Evolutionary conservation across 228 moss, liverwort and hornwort species (phyloP).

Genomic region (Sphagnum fallax): DNA sequence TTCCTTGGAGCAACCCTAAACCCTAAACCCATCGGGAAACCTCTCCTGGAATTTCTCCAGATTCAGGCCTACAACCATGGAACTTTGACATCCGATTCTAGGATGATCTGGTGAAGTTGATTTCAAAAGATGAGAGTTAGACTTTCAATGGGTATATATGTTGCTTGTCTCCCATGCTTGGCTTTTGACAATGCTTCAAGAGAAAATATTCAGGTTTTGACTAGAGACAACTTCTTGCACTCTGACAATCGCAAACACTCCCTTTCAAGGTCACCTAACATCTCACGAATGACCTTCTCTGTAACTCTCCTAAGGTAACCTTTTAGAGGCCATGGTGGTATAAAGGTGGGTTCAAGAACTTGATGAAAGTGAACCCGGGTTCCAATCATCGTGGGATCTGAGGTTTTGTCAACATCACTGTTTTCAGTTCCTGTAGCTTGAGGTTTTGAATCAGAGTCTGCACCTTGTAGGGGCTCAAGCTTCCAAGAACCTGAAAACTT

Average conservation of each 20-base stretch:
- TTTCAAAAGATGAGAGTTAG: too few relatives aligned
- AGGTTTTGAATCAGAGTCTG: slow-evolving; percentile 12
- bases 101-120: too few relatives aligned
- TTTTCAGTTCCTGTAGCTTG: not conserved
- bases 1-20: too few relatives aligned
- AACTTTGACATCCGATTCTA: too few relatives aligned
- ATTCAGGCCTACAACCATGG: too few relatives aligned
- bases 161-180: too few relatives aligned
- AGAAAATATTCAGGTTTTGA: too few relatives aligned
- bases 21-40: too few relatives aligned
- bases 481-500: slow-evolving; percentile 81
- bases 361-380: slow-evolving; percentile 81
- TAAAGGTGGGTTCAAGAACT: slow-evolving; percentile 57
- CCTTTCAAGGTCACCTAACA: slow-evolving; percentile 66
- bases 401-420: slow-evolving; percentile 3
- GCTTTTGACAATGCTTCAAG: too few relatives aligned
- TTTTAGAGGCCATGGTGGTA: slow-evolving; percentile 84
- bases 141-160: too few relatives aligned
- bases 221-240: slow-evolving; percentile 9
- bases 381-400: slow-evolving; percentile 19
- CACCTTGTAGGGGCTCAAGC: slow-evolving; percentile 50
- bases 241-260: slow-evolving; percentile 61
- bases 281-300: slow-evolving; percentile 62
- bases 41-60: too few relatives aligned
- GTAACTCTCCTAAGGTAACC: slow-evolving; percentile 60